Evolutionary conservation across 371 early-diverging fungal genomes (phyloP), one percentile per base, ranked within the genome.

Genomic region (Mortierella sp.): DNA sequence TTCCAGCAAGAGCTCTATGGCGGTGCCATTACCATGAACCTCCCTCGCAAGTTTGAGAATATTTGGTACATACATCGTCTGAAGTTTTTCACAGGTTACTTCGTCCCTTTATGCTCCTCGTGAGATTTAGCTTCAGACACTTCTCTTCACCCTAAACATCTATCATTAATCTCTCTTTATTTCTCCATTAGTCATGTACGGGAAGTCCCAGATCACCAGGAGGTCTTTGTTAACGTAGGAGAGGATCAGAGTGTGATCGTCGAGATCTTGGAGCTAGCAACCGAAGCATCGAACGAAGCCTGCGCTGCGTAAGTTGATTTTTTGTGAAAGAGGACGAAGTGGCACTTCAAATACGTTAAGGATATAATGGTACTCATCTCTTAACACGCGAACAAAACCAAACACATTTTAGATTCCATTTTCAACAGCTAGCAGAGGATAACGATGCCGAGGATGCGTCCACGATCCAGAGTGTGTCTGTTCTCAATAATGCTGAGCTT

Each of bases 161-260:
- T 14, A 39, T 41, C 41, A 28, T 23, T 41, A 4, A 21, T 17
- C 4, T 48, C 26, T 28, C 23, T 49, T 17, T 44, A 4, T 39
- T 17, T 21, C 19, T 44, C 19, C 44, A 44, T 24, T 69, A 95
- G 94, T 72, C 60, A 84, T 39, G 62, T 96, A 30, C 92, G 97
- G 30, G 85, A 94, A 56, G 86, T 96, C 0, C 96, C 97, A 0
- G 93, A 93, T 73, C 91, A 95, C 79, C 97, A 96, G 81, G 95
- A 95, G 69, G 97, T 95, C 11, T 96, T 90, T 82, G 90, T 90
- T 7, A 89, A 92, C 65, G 79, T 73, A 43, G 70, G 79, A 0
- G 87, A 90, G 9, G 93, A 95, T 57, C 90, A 91, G 64, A 93
- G 92, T 79, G 75, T 96, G 23, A 94, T 95, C 49, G 76, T 95